A percentile compares a stretch with the other conserved stretches of the same genome.
phyloP scores from a whole-genome alignment of 768 basidiomycete species.

The Kwoniella bestiolae region DNA sequence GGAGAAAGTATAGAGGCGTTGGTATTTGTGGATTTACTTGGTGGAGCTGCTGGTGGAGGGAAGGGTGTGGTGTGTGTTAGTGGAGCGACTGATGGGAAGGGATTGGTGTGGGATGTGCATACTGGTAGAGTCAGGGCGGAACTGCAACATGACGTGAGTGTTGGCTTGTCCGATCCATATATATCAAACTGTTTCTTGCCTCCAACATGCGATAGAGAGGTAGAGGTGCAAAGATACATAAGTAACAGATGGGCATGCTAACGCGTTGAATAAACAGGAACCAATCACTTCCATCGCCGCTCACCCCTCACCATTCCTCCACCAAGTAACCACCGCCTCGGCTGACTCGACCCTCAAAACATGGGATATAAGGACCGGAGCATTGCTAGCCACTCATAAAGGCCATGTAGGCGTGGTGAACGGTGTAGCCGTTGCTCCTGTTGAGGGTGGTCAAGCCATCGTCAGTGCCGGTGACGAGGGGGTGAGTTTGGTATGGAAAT shows the following conservation, averaged over 20 bases:
- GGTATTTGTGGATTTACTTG: constrained; percentile 76
- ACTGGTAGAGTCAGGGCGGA: constrained; percentile 83
- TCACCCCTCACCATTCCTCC: constrained; percentile 73
- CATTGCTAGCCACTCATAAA: constrained; percentile 74
- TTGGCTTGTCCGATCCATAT: too few relatives aligned
- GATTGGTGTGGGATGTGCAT: constrained; percentile 89
- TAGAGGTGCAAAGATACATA: too few relatives aligned
- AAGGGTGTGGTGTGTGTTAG: constrained; percentile 69
- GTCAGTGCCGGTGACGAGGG: constrained; percentile 92
- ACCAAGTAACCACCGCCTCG: constrained; percentile 82
- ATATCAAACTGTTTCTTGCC: too few relatives aligned
- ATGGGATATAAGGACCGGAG: constrained; percentile 89
- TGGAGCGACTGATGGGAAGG: constrained; percentile 91
- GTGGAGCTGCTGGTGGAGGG: constrained; percentile 61
- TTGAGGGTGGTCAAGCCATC: constrained; percentile 61
- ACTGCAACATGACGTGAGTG: constrained; percentile 75
- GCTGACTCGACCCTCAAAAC: constrained; percentile 84
- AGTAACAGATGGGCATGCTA: too few relatives aligned
- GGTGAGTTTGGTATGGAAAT: constrained; percentile 71
- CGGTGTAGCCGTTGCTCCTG: constrained; percentile 70
- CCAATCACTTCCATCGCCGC: constrained; percentile 78
- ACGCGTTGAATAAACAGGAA: too few relatives aligned
- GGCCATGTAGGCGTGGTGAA: constrained; percentile 82
- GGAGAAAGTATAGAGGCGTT: constrained; percentile 87
- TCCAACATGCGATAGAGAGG: too few relatives aligned